phyloP scores from a whole-genome alignment of 106 monocot species.

The Cymbidium sinense region DNA sequence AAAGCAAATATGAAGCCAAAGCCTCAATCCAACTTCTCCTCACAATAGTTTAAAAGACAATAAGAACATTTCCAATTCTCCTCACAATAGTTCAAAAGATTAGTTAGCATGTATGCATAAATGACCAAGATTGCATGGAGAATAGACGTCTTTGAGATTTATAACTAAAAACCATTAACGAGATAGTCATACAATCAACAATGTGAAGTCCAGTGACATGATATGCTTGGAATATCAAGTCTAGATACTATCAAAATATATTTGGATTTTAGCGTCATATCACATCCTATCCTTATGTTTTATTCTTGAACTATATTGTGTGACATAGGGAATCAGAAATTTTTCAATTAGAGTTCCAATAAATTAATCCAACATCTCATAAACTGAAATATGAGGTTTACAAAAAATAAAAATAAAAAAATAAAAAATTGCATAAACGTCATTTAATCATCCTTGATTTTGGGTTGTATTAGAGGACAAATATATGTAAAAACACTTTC shows the following conservation, averaged over 20 bases:
- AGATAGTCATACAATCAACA: background rate
- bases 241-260: background rate
- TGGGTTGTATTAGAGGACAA: background rate
- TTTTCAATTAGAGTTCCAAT: background rate
- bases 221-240: constrained; percentile 1
- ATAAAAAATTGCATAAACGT: background rate
- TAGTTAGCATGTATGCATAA: background rate
- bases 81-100: too few species aligned
- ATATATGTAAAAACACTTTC: too few species aligned
- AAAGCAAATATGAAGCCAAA: too few species aligned
- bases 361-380: background rate
- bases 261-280: background rate
- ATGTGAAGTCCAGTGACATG: background rate
- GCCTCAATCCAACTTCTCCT: too few species aligned
- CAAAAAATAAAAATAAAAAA: background rate
- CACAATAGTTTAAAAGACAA: too few species aligned
- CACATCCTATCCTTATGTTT: background rate
- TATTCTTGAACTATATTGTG: background rate
- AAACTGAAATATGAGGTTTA: background rate
- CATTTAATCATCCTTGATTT: background rate
- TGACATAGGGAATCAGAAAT: background rate
- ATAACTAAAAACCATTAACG: background rate
- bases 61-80: too few species aligned
- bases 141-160: background rate
- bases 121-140: background rate